Evolutionary conservation across 2,329 filamentous ascomycete species (phyloP), one percentile per base, ranked within the genome.

Genomic region (Aspergillus fumigatiaffinis): DNA sequence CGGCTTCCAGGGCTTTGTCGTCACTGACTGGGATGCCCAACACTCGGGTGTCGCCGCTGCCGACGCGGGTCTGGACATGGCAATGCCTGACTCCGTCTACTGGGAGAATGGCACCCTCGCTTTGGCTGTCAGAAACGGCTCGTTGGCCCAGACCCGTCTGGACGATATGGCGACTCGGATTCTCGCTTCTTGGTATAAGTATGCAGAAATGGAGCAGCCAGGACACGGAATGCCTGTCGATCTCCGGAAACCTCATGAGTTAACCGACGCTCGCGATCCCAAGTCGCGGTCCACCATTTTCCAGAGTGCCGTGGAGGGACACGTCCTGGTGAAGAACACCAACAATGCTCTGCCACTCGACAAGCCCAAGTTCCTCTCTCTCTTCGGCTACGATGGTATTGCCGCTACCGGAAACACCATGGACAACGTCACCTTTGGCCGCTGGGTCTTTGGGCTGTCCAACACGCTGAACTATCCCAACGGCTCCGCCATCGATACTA

Each of bases 1-100:
- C 1, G 89, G 88, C 47, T 93, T 92, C 76, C 88, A 92, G 66
- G 90, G 90, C 0, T 91, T 91, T 65, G 82, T 92, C 58, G 87
- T 91, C 81, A 85, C 84, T 17, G 90, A 95, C 71, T 94, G 90
- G 89, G 77, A 82, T 64, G 90, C 88, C 4, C 87, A 91, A 66
- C 88, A 92, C 66, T 78, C 84, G 4, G 89, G 89, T 63, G 86
- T 84, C 9, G 79, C 84, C 21, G 82, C 81, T 47, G 87, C 89
- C 6, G 78, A 84, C 35, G 89, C 89, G 23, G 90, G 90, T 50
- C 79, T 93, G 35, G 91, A 94, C 73, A 38, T 38, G 32, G 32
- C 91, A 46, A 58, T 56, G 53, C 50, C 49, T 8, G n/a, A 25
- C 25, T 56, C 56, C 2, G 4, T n/a, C 14, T 58, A 50, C 28